Evolutionary conservation across 352 stramenopile genomes (phyloP).

Genomic region (Pythium chondricola): DNA sequence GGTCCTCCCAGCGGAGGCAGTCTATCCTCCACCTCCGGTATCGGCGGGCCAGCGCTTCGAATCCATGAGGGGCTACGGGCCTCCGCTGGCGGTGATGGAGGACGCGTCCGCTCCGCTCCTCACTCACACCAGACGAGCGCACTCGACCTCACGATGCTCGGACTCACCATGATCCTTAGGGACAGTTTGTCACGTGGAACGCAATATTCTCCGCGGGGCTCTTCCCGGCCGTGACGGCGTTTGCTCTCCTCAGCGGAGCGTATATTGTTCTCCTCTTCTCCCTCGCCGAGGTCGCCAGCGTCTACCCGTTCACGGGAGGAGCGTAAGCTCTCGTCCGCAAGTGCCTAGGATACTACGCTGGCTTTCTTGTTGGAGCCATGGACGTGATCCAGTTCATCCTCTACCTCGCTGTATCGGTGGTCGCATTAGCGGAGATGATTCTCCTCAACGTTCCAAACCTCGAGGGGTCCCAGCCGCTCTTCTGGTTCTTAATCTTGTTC

Average conservation of each 20-base stretch:
- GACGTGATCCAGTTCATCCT: constrained; percentile 24
- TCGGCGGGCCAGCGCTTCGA: constrained; percentile 2
- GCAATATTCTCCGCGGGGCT: constrained; percentile 16
- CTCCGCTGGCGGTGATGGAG: no score
- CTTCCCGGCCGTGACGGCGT: background rate
- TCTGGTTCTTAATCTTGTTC: constrained; percentile 11
- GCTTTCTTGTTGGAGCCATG: constrained; percentile 16
- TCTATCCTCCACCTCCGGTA: no score
- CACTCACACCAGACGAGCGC: background rate
- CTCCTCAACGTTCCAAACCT: background rate
- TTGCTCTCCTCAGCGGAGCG: constrained; percentile 9
- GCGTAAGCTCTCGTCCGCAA: constrained; percentile 20
- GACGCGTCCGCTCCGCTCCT: no score
- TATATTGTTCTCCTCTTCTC: constrained; percentile 21
- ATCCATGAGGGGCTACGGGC: background rate
- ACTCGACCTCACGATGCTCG: constrained; percentile 23
- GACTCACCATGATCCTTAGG: constrained; percentile 24
- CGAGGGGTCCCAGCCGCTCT: constrained; percentile 2
- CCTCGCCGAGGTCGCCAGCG: constrained; percentile 21
- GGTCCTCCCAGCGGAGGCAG: no score
- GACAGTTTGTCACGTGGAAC: constrained; percentile 32
- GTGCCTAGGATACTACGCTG: constrained; percentile 21
- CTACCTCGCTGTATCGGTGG: constrained; percentile 20
- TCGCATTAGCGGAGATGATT: constrained; percentile 20
- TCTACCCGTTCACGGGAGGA: constrained; percentile 22